Evolutionary conservation across 768 basidiomycete genomes (phyloP), one percentile per base, ranked within the genome.

Genomic region (Lenzites betulinus): DNA sequence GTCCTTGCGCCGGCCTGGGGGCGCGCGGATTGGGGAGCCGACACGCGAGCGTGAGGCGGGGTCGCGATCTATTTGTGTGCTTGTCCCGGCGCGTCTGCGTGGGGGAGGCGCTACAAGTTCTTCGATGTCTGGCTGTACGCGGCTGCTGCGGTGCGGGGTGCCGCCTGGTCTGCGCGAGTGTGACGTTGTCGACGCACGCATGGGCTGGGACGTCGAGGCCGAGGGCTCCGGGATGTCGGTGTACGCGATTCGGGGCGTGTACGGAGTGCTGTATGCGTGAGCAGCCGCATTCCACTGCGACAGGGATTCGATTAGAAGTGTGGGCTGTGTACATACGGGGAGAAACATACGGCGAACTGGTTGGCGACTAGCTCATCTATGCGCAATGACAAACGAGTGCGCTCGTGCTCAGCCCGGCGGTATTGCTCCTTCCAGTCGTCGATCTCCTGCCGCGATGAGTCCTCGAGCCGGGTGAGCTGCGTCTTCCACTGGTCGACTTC

Each of bases 361-460:
- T 84, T 83, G 5, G 81, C 71, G 9, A 86, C 70, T 2, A 89
- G 78, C 54, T 88, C 86, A 46, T 87, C 85, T 11, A 87, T 69
- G 42, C 83, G 78, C 5, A 80, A 79, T 8, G 83, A 76, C 13
- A 90, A 78, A 6, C 78, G 77, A 30, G 79, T 81, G 56, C 88
- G 81, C 58, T 90, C 88, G 56, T 86, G 79, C 62, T 92, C 89
- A 46, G 89, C 87, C 16, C 88, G 83, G 38, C 86, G 75, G 70
- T 89, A 91, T 65, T 90, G 88, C 22, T 89, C 89, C 70, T 91
- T 90, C 90, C 90, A 92, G 65, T 87, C 87, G 54, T 78, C 77
- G 0, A 88, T 82, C 60, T 81, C 79, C 30, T 74, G 74, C 48
- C 78, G 73, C 11, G 79, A 77, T 1, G 78, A 72, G 54, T 82